A percentile compares a stretch with the other conserved stretches of the same genome.
Conservation (phyloP, 192 early-diverging fungal species). For the Dimargaris xerosporica region DNA sequence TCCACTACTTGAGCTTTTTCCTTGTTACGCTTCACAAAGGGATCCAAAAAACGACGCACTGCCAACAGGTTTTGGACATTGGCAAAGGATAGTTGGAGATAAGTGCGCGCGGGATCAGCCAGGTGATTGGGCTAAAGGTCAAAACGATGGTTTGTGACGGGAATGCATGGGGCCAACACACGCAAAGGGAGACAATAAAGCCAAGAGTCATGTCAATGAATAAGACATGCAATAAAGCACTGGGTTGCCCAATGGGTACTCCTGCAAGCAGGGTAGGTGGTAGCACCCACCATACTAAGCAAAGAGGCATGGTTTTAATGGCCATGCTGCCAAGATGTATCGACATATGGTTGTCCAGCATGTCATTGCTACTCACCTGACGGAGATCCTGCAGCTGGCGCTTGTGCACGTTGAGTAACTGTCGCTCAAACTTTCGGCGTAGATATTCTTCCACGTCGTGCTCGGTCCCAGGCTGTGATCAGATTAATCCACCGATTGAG, state of each 20-base stretch:
- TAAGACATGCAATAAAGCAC: no score
- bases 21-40: slow-evolving; percentile 51
- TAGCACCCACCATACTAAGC: no score
- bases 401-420: slow-evolving; percentile 43
- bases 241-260: no score
- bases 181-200: no score
- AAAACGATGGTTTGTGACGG: no score
- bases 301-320: no score
- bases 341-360: no score
- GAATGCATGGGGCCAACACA: no score
- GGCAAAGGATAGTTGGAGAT: slow-evolving; percentile 67
- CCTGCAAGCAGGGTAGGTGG: no score
- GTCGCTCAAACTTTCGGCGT: slow-evolving; percentile 45
- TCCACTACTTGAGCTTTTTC: slow-evolving; percentile 39
- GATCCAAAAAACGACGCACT: slow-evolving; percentile 59
- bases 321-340: no score
- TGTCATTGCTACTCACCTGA: slow-evolving; percentile 31
- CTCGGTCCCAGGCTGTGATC: slow-evolving; percentile 45
- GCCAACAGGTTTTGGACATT: slow-evolving; percentile 68
- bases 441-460: slow-evolving; percentile 76
- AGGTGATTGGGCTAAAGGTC: slow-evolving; percentile 70
- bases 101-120: slow-evolving; percentile 44
- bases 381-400: slow-evolving; percentile 73
- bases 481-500: no score
- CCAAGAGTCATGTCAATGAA: no score